phyloP scores from a whole-genome alignment of 345 rosid species.

The Gossypium mustelinum region DNA sequence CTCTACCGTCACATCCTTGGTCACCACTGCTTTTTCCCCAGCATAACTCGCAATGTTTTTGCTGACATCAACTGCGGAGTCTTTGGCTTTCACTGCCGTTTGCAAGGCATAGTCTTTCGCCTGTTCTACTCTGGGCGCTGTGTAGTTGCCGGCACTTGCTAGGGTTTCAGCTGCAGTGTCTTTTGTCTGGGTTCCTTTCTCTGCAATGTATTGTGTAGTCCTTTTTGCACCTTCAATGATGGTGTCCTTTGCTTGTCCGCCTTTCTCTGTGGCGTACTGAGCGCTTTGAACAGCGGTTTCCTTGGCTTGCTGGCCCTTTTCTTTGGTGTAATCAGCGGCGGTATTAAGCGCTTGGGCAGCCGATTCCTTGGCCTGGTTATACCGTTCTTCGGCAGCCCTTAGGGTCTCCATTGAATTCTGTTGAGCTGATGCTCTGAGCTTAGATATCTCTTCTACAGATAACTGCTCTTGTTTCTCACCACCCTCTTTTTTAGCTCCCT shows the following conservation, averaged over 20 bases:
- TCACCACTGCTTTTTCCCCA: conserved; percentile 24
- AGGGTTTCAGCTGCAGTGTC: conserved; percentile 24
- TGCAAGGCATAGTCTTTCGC: conserved; percentile 24
- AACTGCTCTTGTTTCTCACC: conserved; percentile 18
- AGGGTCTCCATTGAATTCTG: conserved; percentile 45
- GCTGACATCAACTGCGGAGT: conserved; percentile 15
- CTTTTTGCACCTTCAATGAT: conserved; percentile 29
- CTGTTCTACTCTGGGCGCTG: conserved; percentile 22
- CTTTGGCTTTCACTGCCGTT: not conserved
- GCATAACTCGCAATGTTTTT: conserved; percentile 30
- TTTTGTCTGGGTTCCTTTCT: conserved; percentile 31
- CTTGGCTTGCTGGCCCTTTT: conserved; percentile 22
- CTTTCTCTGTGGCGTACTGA: conserved; percentile 3
- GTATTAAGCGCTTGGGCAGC: conserved; percentile 19
- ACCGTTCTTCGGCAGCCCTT: conserved; percentile 44
- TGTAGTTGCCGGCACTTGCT: conserved; percentile 17
- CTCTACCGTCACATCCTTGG: conserved; percentile 47
- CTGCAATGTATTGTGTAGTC: conserved; percentile 27
- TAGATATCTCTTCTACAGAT: conserved; percentile 45
- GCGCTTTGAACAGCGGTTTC: conserved; percentile 15
- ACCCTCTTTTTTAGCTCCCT: not conserved
- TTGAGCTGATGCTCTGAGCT: conserved; percentile 46
- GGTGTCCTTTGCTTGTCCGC: conserved; percentile 21
- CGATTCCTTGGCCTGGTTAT: conserved; percentile 40
- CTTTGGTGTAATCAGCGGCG: conserved; percentile 15